A percentile compares a stretch with the other conserved stretches of the same genome.
Evolutionary conservation across 257 asterid genomes (phyloP).

Genomic region (Coffea eugenioides): DNA sequence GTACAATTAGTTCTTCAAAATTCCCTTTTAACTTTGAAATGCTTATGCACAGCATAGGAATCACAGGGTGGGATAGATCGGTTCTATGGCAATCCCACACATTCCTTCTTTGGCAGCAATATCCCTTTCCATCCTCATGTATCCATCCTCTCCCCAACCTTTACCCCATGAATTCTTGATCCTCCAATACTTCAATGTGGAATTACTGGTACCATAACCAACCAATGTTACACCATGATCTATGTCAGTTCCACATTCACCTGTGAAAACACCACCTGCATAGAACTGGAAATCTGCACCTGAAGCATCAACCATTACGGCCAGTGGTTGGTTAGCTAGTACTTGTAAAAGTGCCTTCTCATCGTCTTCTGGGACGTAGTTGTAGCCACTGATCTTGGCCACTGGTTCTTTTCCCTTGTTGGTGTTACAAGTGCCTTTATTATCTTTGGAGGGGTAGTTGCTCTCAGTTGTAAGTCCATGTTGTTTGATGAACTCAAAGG

Average conservation of each 20-base stretch:
- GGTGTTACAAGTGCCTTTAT: conserved; percentile 6
- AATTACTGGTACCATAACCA: conserved; percentile 27
- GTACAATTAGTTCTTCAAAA: no score
- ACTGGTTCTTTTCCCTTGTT: conserved; percentile 11
- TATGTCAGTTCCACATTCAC: conserved; percentile 20
- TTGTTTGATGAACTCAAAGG: conserved; percentile 24
- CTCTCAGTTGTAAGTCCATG: conserved; percentile 29
- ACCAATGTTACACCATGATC: conserved; percentile 32
- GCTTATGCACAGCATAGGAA: no score
- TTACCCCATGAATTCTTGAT: conserved; percentile 38
- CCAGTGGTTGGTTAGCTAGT: conserved; percentile 29
- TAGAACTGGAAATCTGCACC: conserved; percentile 31
- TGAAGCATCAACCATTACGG: conserved; percentile 26
- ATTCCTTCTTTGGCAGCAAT: conserved; percentile 22
- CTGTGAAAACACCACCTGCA: conserved; percentile 19
- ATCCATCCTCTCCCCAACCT: conserved; percentile 40
- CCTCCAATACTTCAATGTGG: conserved; percentile 31
- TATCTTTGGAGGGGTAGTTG: conserved; percentile 12
- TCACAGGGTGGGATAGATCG: conserved; percentile 23
- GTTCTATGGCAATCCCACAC: conserved; percentile 31
- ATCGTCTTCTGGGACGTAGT: conserved; percentile 18
- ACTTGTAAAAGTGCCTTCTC: conserved; percentile 26
- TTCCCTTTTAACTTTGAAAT: no score
- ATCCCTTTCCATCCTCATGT: conserved; percentile 28
- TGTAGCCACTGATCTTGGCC: conserved; percentile 26